Evolutionary conservation across 2,329 filamentous ascomycete genomes (phyloP).

Genomic region (Boeremia lycopersici): DNA sequence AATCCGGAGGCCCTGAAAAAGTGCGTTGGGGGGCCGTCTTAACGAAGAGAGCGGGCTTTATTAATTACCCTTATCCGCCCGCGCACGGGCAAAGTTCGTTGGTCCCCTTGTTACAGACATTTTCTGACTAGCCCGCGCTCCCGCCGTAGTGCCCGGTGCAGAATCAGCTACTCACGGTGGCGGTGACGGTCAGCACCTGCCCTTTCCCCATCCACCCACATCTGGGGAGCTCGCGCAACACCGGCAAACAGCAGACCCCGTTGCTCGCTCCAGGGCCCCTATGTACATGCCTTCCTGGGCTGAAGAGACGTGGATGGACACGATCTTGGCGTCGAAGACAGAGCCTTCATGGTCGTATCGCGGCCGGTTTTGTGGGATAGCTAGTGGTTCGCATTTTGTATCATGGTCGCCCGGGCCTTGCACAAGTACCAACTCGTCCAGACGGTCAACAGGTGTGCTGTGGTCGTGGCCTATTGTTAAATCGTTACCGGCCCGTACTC

Average conservation of each 20-base stretch:
- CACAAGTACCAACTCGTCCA: too few relatives aligned
- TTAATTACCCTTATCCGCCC: slow-evolving; percentile 19
- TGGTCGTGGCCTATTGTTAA: too few relatives aligned
- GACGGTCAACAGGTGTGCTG: too few relatives aligned
- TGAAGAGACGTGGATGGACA: not conserved
- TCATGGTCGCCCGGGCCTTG: too few relatives aligned
- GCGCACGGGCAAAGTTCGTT: slow-evolving; percentile 12
- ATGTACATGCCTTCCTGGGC: not conserved
- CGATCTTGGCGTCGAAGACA: not conserved
- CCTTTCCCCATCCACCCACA: not conserved
- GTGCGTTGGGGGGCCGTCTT: slow-evolving; percentile 2
- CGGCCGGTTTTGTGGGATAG: too few relatives aligned
- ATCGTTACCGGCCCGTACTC: too few relatives aligned
- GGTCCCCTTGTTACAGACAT: slow-evolving; percentile 1
- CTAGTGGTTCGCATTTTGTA: too few relatives aligned
- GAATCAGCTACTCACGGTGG: slow-evolving; percentile 7
- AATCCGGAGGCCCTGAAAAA: slow-evolving; percentile 13
- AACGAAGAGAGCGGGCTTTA: slow-evolving; percentile 2
- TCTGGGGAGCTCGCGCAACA: slow-evolving; percentile 11
- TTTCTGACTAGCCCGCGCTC: slow-evolving; percentile 9
- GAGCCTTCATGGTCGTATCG: too few relatives aligned
- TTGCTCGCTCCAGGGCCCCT: not conserved
- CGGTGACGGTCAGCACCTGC: slow-evolving; percentile 12
- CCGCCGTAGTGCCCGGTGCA: slow-evolving; percentile 9
- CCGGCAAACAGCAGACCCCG: not conserved